phyloP scores from a whole-genome alignment of 2,329 filamentous ascomycete species.

The Ascochyta fabae region DNA sequence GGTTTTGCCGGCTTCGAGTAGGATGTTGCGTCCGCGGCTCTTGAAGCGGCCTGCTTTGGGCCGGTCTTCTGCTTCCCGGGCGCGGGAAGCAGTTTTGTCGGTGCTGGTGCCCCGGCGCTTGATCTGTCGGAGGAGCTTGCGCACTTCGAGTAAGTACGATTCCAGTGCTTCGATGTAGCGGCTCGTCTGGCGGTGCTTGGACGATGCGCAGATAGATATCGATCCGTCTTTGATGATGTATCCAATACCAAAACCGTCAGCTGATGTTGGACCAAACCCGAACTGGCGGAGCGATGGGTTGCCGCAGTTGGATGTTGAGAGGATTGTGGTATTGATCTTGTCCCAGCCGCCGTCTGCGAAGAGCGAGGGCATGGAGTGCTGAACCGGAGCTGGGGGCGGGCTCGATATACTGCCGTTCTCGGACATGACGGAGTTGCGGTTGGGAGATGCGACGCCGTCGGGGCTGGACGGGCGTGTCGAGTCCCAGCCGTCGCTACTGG shows the following conservation, averaged over 20 bases:
- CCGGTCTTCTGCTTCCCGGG: conserved; percentile 66
- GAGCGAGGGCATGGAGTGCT: conserved; percentile 71
- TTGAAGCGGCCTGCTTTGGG: conserved; percentile 63
- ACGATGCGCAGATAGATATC: conserved; percentile 89
- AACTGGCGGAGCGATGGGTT: conserved; percentile 95
- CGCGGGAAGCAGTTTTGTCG: conserved; percentile 62
- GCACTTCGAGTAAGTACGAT: conserved; percentile 87
- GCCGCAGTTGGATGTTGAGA: conserved; percentile 98
- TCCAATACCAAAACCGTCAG: conserved; percentile 93
- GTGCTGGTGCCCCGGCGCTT: conserved; percentile 61
- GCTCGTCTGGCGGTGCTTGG: conserved; percentile 91
- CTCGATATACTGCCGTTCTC: conserved; percentile 55
- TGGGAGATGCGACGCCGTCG: conserved; percentile 61
- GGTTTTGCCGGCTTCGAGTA: conserved; percentile 61
- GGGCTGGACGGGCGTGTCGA: conserved; percentile 59
- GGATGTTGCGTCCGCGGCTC: conserved; percentile 75
- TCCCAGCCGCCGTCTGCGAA: conserved; percentile 94
- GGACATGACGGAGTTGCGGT: conserved; percentile 59
- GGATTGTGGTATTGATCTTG: conserved; percentile 89
- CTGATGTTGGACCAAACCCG: conserved; percentile 92
- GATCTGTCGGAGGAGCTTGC: conserved; percentile 79
- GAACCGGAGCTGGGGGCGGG: conserved; percentile 59
- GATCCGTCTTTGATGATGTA: conserved; percentile 98
- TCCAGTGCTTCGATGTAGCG: conserved; percentile 90
- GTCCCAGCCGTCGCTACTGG: conserved; percentile 62